A percentile compares a stretch with the other conserved stretches of the same genome.
Evolutionary conservation across 2,329 filamentous ascomycete species (phyloP).

Genomic region (Fusarium staphyleae): DNA sequence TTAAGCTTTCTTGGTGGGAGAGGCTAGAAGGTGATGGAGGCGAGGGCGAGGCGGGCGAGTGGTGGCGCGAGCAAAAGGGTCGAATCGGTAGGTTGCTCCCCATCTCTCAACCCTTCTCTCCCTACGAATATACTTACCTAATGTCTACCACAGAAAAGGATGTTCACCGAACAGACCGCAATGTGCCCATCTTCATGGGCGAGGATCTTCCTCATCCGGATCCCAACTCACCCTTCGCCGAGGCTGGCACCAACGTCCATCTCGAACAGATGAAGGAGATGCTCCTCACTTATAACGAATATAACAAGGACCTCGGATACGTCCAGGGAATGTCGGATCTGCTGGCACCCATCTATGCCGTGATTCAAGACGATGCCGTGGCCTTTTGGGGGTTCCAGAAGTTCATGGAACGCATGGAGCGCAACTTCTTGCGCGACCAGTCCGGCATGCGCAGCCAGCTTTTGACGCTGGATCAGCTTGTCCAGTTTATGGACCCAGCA

Average conservation of each 20-base stretch:
- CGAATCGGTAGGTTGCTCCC: slow-evolving; percentile 77
- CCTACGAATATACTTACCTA: slow-evolving; percentile 15
- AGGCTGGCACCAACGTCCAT: slow-evolving; percentile 93
- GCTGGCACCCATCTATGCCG: slow-evolving; percentile 92
- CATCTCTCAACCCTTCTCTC: slow-evolving; percentile 15
- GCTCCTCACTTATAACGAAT: slow-evolving; percentile 98
- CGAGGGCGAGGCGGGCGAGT: slow-evolving; percentile 83
- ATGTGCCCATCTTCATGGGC: slow-evolving; percentile 92
- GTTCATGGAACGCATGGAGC: slow-evolving; percentile 98
- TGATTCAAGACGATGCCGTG: slow-evolving; percentile 95
- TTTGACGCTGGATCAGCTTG: slow-evolving; percentile 88
- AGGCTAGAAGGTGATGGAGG: slow-evolving; percentile 82
- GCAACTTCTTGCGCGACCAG: slow-evolving; percentile 94
- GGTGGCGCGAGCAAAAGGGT: slow-evolving; percentile 94
- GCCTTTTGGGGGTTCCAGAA: slow-evolving; percentile 96
- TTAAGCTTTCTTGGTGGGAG: slow-evolving; percentile 98
- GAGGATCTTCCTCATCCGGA: slow-evolving; percentile 98
- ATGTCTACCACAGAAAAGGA: slow-evolving; percentile 79
- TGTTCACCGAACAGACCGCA: slow-evolving; percentile 94
- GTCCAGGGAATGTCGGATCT: slow-evolving; percentile 99
- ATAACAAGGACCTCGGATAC: slow-evolving; percentile 93
- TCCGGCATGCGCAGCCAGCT: slow-evolving; percentile 95
- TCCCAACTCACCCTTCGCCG: slow-evolving; percentile 92
- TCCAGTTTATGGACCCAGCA: slow-evolving; percentile 95
- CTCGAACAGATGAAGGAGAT: slow-evolving; percentile 99